A percentile compares a stretch with the other conserved stretches of the same genome.
phyloP scores from a whole-genome alignment of 2,329 filamentous ascomycete species.

The Venturia pyrina region DNA sequence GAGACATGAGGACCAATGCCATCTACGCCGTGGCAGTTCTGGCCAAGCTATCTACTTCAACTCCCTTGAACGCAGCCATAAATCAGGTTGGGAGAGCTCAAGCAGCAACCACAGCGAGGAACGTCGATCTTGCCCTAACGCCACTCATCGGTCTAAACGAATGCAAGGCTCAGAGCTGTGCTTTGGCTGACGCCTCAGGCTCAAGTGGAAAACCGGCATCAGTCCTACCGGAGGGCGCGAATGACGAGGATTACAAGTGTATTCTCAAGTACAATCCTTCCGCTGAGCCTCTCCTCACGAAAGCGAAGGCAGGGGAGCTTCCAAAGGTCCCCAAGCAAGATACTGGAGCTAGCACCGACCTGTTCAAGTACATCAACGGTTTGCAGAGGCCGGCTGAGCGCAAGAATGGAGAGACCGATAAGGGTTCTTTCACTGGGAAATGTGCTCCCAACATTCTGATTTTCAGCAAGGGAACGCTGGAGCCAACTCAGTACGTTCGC shows the following conservation, averaged over 20 bases:
- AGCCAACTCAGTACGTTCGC: neutral
- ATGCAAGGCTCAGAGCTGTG: conserved; percentile 9
- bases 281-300: neutral
- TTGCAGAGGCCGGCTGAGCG: neutral
- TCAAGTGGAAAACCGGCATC: neutral
- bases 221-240: neutral
- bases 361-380: neutral
- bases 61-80: neutral
- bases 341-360: neutral
- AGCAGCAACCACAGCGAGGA: neutral
- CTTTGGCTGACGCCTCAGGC: conserved; percentile 2
- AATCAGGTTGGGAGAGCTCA: neutral
- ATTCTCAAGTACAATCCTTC: conserved; percentile 9
- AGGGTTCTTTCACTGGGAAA: neutral
- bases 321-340: conserved; percentile 5
- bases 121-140: neutral
- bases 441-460: conserved; percentile 10
- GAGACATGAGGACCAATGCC: neutral
- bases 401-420: neutral
- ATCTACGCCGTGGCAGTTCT: neutral
- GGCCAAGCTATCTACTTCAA: neutral
- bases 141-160: neutral
- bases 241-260: conserved; percentile 6
- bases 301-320: neutral
- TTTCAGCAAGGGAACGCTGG: conserved; percentile 10